A percentile compares a stretch with the other conserved stretches of the same genome.
Evolutionary conservation across 306 rosid genomes (phyloP).

Genomic region (Pyrus betulifolia): DNA sequence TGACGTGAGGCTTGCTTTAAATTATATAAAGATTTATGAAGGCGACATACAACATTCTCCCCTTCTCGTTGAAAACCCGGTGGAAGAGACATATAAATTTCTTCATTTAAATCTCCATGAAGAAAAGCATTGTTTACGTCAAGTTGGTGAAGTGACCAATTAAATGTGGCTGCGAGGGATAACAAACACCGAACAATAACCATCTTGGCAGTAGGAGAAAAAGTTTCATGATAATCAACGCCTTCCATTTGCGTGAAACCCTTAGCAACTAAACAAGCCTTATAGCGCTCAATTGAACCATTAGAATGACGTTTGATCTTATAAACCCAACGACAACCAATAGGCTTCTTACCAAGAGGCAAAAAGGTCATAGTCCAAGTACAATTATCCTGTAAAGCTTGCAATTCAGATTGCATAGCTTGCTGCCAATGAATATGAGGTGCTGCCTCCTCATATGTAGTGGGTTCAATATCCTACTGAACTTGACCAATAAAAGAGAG

Average conservation of each 20-base stretch:
- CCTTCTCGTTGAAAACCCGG: not conserved
- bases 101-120: no score
- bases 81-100: no score
- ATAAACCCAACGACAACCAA: not conserved
- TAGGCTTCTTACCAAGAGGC: not conserved
- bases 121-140: no score
- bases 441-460: not conserved
- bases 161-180: no score
- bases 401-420: not conserved
- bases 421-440: not conserved
- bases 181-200: no score
- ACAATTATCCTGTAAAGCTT: not conserved
- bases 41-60: not conserved
- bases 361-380: not conserved
- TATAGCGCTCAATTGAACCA: not conserved
- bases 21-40: not conserved
- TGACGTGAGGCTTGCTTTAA: not conserved
- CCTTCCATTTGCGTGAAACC: not conserved
- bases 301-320: not conserved
- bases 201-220: not conserved
- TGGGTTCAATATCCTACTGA: not conserved
- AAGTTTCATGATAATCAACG: not conserved
- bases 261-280: not conserved
- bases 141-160: no score
- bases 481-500: not conserved